These are phyloP conservation scores for Akanthomyces dipterigenus DNA, from an alignment of 2,329 filamentous ascomycete species.

Conservation along the genomic window DNA sequence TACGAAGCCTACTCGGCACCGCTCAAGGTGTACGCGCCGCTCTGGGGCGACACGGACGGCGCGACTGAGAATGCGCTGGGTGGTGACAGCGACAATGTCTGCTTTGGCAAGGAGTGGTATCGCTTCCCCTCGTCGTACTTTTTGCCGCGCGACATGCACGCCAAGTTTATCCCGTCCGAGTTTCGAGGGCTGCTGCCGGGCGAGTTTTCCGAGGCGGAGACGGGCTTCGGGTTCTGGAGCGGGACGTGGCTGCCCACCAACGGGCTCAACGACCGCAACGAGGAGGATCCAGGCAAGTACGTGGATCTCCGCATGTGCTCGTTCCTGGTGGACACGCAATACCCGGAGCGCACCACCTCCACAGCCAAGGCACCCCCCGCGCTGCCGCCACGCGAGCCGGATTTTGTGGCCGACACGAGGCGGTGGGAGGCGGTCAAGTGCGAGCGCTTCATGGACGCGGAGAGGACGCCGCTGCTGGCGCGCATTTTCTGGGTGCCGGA, in stretches of 20 bases:
- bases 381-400: constrained; percentile 55
- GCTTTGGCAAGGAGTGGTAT: constrained; percentile 97
- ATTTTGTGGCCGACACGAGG: constrained; percentile 66
- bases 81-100: constrained; percentile 62
- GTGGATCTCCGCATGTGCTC: constrained; percentile 67
- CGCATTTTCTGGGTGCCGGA: constrained; percentile 80
- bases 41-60: constrained; percentile 48
- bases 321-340: constrained; percentile 84
- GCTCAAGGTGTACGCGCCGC: constrained; percentile 59
- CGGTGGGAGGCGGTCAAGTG: constrained; percentile 76
- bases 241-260: constrained; percentile 77
- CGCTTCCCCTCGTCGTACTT: constrained; percentile 93
- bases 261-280: constrained; percentile 89
- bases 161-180: constrained; percentile 86
- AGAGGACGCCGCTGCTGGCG: constrained; percentile 64
- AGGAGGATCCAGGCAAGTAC: constrained; percentile 83
- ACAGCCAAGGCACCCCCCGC: constrained; percentile 40
- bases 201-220: constrained; percentile 71
- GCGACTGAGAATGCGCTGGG: constrained; percentile 39
- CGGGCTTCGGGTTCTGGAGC: constrained; percentile 64
- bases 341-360: constrained; percentile 45
- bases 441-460: constrained; percentile 72
- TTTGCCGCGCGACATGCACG: constrained; percentile 72
- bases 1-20: constrained; percentile 81
- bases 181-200: constrained; percentile 86